A percentile compares a stretch with the other conserved stretches of the same genome.
Evolutionary conservation across 2,329 filamentous ascomycete species (phyloP).

Genomic region (Ophiostoma ips): DNA sequence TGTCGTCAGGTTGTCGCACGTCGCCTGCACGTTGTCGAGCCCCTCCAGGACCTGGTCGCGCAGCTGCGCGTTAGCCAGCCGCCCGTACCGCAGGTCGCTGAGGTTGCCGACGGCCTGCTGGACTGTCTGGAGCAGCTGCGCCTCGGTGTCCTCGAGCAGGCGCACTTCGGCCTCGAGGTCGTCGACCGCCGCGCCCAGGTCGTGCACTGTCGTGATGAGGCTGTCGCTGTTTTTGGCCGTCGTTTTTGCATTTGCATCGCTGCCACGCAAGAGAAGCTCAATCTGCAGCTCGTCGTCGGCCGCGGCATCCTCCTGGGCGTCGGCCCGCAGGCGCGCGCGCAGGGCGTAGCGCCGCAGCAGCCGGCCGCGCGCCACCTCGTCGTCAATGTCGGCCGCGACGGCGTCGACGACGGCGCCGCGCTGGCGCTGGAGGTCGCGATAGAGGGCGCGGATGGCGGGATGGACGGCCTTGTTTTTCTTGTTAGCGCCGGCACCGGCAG

Average conservation of each 20-base stretch:
- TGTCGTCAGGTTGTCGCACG: slow-evolving; percentile 33
- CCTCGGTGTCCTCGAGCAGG: slow-evolving; percentile 55
- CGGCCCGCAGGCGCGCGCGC: slow-evolving; percentile 35
- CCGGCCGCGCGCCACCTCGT: slow-evolving; percentile 47
- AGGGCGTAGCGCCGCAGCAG: slow-evolving; percentile 44
- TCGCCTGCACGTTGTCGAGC: slow-evolving; percentile 47
- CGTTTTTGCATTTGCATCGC: neutral
- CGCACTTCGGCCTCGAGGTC: slow-evolving; percentile 54
- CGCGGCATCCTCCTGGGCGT: slow-evolving; percentile 38
- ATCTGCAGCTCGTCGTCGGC: slow-evolving; percentile 53
- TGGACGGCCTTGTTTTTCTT: neutral
- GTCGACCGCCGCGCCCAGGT: slow-evolving; percentile 40
- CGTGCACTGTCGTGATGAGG: neutral
- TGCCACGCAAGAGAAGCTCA: slow-evolving; percentile 33
- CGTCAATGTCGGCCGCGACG: slow-evolving; percentile 49
- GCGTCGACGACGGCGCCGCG: slow-evolving; percentile 54
- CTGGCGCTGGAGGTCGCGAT: slow-evolving; percentile 65
- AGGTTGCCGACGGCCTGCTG: slow-evolving; percentile 54
- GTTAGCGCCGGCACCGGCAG: no score
- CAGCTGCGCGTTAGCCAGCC: slow-evolving; percentile 50
- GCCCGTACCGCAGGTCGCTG: slow-evolving; percentile 73
- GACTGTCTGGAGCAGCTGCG: slow-evolving; percentile 45
- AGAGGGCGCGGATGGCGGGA: slow-evolving; percentile 53
- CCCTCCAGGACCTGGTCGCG: slow-evolving; percentile 54
- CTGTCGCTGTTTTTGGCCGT: neutral